Evolutionary conservation across 2,329 filamentous ascomycete genomes (phyloP).

Genomic region (Fusarium pseudograminearum): DNA sequence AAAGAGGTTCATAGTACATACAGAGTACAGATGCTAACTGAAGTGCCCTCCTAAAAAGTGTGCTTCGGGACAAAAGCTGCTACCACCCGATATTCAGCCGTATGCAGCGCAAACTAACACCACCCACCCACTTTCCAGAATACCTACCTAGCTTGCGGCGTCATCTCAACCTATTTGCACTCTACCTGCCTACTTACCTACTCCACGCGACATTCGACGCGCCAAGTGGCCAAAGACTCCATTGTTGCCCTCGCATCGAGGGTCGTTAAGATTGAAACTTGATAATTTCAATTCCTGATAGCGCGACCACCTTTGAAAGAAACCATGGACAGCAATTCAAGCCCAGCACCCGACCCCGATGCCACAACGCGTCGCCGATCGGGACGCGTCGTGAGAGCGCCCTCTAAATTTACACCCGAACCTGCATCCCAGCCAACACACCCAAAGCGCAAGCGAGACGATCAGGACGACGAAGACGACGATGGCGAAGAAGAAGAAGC

Average conservation of each 20-base stretch:
- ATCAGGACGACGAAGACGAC: constrained; percentile 55
- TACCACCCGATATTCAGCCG: constrained; percentile 46
- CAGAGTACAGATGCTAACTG: background rate
- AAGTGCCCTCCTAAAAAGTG: background rate
- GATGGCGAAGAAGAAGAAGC: constrained; percentile 50
- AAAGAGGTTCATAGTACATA: background rate
- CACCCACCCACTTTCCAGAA: constrained; percentile 45
- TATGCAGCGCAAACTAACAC: constrained; percentile 19
- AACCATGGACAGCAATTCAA: constrained; percentile 67
- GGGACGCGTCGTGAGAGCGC: constrained; percentile 73
- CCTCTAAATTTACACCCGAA: constrained; percentile 70
- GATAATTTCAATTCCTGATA: constrained; percentile 37
- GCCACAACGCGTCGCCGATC: constrained; percentile 72
- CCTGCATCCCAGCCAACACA: constrained; percentile 54
- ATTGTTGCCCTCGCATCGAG: constrained; percentile 48
- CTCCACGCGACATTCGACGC: constrained; percentile 48
- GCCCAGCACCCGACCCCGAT: constrained; percentile 64
- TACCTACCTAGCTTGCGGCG: constrained; percentile 38
- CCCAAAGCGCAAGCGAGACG: constrained; percentile 70
- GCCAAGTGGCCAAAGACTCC: constrained; percentile 48
- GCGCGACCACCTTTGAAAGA: constrained; percentile 46
- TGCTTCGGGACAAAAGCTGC: background rate
- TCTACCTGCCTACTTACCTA: constrained; percentile 13
- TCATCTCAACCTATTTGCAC: constrained; percentile 29
- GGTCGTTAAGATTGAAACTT: constrained; percentile 38